A percentile compares a stretch with the other conserved stretches of the same genome.
These are phyloP conservation scores for Glycyrrhiza uralensis DNA, from an alignment of 306 rosid species.

Conservation along the genomic window DNA sequence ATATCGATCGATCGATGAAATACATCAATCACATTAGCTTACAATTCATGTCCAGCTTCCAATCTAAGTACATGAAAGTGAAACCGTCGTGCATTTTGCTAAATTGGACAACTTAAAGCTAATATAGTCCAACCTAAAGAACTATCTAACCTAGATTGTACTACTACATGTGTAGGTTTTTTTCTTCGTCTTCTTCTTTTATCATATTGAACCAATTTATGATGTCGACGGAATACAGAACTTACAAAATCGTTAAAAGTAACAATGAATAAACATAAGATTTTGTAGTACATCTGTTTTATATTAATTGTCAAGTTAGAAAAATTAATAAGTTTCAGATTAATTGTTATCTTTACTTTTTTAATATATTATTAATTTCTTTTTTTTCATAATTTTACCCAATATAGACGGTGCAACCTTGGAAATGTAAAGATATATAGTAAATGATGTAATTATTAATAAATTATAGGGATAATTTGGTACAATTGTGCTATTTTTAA, in stretches of 20 bases:
- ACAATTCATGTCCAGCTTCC: not conserved
- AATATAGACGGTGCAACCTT: no score
- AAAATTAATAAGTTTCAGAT: no score
- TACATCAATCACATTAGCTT: slow-evolving; percentile 1
- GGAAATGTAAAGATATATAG: no score
- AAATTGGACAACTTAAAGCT: slow-evolving; percentile 9
- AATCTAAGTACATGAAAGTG: slow-evolving; percentile 1
- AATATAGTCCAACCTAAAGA: not conserved
- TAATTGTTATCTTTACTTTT: no score
- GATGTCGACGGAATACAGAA: not conserved
- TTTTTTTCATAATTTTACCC: no score
- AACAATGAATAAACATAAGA: not conserved
- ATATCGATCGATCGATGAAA: slow-evolving; percentile 15
- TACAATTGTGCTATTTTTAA: no score
- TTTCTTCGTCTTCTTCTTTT: no score
- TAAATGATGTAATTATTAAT: no score
- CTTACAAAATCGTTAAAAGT: not conserved
- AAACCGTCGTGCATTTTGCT: slow-evolving; percentile 12
- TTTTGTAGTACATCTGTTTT: not conserved
- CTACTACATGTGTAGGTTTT: not conserved
- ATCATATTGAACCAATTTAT: not conserved
- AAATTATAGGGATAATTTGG: no score
- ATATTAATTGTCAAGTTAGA: no score
- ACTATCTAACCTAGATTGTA: not conserved
- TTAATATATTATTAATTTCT: no score